phyloP scores from a whole-genome alignment of 1,139 yeast species.

The Suhomyces bokatorum region DNA sequence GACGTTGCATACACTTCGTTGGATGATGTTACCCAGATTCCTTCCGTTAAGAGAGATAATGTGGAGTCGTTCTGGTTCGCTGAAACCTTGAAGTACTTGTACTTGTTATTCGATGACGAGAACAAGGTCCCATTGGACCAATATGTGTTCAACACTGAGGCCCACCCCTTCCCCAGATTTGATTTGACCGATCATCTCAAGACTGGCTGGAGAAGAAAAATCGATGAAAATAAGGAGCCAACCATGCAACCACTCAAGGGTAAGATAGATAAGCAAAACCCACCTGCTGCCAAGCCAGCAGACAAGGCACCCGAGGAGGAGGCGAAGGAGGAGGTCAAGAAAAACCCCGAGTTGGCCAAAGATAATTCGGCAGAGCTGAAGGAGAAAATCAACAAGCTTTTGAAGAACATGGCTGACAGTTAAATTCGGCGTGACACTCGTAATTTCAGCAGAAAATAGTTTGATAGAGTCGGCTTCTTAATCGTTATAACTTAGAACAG shows the following conservation, averaged over 20 bases:
- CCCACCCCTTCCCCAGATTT: slow-evolving; percentile 85
- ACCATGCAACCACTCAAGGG: slow-evolving; percentile 19
- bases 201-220: slow-evolving; percentile 62
- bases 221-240: slow-evolving; percentile 23
- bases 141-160: slow-evolving; percentile 87
- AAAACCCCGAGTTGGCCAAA: slow-evolving; percentile 31
- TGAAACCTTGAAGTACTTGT: slow-evolving; percentile 86
- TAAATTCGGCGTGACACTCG: neutral
- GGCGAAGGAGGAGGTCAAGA: slow-evolving; percentile 36
- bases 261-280: slow-evolving; percentile 32
- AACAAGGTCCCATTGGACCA: slow-evolving; percentile 59
- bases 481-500: too few relatives aligned
- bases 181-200: slow-evolving; percentile 53
- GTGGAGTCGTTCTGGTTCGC: slow-evolving; percentile 95
- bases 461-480: too few relatives aligned
- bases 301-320: slow-evolving; percentile 42
- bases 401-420: slow-evolving; percentile 15
- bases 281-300: slow-evolving; percentile 48
- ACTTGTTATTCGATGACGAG: slow-evolving; percentile 72
- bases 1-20: slow-evolving; percentile 64
- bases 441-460: neutral
- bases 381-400: slow-evolving; percentile 28
- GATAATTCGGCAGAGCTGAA: slow-evolving; percentile 27
- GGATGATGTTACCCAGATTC: slow-evolving; percentile 60
- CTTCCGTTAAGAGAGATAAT: slow-evolving; percentile 61